phyloP scores from a whole-genome alignment of 2,329 filamentous ascomycete genomes.

The Pezicula rhizophila region DNA sequence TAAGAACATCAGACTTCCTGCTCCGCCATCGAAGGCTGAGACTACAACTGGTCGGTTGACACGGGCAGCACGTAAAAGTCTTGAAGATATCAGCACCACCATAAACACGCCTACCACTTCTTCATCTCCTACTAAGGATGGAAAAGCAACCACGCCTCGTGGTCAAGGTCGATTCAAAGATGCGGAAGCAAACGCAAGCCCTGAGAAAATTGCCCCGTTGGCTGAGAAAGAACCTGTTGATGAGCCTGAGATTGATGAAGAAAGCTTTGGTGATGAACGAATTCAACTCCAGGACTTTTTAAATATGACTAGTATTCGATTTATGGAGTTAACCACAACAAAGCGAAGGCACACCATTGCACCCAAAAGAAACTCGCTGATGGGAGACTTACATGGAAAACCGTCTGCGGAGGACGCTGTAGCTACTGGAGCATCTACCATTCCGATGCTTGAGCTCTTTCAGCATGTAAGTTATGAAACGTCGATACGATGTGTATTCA shows the following conservation, averaged over 20 bases:
- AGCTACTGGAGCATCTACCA: conserved; percentile 81
- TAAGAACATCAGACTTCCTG: conserved; percentile 65
- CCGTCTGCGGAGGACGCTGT: conserved; percentile 71
- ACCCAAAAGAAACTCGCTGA: conserved; percentile 33
- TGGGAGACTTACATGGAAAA: conserved; percentile 25
- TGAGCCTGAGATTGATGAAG: conserved; percentile 38
- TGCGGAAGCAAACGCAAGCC: conserved; percentile 31
- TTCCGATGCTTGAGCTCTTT: conserved; percentile 90
- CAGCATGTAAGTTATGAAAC: conserved; percentile 60
- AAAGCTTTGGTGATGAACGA: conserved; percentile 40
- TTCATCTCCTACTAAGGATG: conserved; percentile 41
- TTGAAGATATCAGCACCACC: conserved; percentile 33
- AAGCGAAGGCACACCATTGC: conserved; percentile 82
- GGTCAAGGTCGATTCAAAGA: conserved; percentile 50
- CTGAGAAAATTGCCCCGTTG: conserved; percentile 36
- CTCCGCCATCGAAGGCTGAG: conserved; percentile 62
- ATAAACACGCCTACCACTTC: conserved; percentile 36
- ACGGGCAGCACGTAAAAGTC: conserved; percentile 41
- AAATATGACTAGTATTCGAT: conserved; percentile 91
- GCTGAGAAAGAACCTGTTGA: conserved; percentile 37
- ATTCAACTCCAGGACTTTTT: conserved; percentile 90
- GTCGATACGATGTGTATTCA: background rate
- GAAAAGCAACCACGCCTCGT: conserved; percentile 47
- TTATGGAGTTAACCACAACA: conserved; percentile 97
- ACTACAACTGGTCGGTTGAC: conserved; percentile 54